phyloP scores from a whole-genome alignment of 2,329 filamentous ascomycete genomes.

The Pyrenochaeta sp. region DNA sequence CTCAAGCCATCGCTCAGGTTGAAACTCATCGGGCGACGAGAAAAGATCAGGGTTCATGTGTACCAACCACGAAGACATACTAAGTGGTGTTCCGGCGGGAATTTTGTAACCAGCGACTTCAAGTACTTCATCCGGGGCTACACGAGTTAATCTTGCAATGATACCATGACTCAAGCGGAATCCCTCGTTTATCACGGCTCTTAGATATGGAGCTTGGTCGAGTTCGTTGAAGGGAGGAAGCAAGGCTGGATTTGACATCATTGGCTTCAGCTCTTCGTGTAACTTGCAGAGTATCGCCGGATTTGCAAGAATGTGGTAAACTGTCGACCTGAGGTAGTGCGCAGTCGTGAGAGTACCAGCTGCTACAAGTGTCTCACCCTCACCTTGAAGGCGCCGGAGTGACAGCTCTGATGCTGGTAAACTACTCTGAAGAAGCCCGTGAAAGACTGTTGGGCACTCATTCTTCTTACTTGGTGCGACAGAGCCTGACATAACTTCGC shows the following conservation, averaged over 20 bases:
- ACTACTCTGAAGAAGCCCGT: constrained; percentile 37
- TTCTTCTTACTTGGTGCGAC: background rate
- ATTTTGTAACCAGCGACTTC: constrained; percentile 18
- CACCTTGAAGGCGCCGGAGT: constrained; percentile 10
- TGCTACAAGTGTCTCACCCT: constrained; percentile 13
- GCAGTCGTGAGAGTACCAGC: constrained; percentile 20
- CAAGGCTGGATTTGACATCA: constrained; percentile 7
- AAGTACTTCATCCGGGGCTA: constrained; percentile 26
- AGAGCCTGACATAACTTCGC: background rate
- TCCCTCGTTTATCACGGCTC: constrained; percentile 32
- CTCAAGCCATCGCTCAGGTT: constrained; percentile 39
- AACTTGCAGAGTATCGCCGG: constrained; percentile 22
- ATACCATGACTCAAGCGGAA: constrained; percentile 32
- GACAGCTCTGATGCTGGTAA: constrained; percentile 20
- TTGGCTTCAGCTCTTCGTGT: constrained; percentile 22
- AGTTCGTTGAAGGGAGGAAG: constrained; percentile 12
- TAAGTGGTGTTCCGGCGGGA: constrained; percentile 35
- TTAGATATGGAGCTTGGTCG: constrained; percentile 24
- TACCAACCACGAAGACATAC: constrained; percentile 28
- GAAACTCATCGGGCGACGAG: constrained; percentile 25
- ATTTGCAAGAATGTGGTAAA: constrained; percentile 33
- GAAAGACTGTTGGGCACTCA: constrained; percentile 34
- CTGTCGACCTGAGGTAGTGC: constrained; percentile 11
- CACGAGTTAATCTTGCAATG: constrained; percentile 22
- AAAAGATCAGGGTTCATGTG: constrained; percentile 33